Percentiles rank a stretch among this genome's conserved stretches.
These are phyloP conservation scores for Leptomonas pyrrhocoris DNA, from an alignment of 208 protist species.

Conservation along the genomic window DNA sequence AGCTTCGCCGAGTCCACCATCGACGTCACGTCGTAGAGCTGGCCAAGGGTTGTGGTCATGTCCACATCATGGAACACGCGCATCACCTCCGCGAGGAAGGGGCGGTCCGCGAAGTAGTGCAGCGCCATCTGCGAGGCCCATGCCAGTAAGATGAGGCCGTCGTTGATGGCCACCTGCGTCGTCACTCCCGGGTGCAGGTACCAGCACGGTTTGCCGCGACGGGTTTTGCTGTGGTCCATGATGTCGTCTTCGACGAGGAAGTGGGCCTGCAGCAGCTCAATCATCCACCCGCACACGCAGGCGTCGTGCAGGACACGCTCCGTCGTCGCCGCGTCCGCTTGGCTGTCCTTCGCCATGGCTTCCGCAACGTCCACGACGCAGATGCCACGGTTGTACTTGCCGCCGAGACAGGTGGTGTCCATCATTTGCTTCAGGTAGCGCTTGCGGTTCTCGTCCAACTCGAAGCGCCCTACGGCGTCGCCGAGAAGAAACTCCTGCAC, in stretches of 20 bases:
- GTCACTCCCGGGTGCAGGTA: conserved; percentile 92
- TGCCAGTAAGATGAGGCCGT: conserved; percentile 94
- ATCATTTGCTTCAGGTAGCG: conserved; percentile 85
- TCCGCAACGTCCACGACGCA: conserved; percentile 83
- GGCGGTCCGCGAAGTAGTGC: conserved; percentile 90
- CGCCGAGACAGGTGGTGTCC: conserved; percentile 83
- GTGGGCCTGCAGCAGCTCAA: conserved; percentile 95
- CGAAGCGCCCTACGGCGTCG: conserved; percentile 50
- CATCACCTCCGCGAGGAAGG: conserved; percentile 89
- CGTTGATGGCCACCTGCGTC: conserved; percentile 95
- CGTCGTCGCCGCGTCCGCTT: conserved; percentile 55
- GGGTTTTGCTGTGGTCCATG: conserved; percentile 96
- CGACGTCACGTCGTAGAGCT: conserved; percentile 95
- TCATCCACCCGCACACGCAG: conserved; percentile 94
- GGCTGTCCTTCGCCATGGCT: conserved; percentile 48
- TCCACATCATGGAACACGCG: conserved; percentile 92
- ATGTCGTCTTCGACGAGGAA: conserved; percentile 98
- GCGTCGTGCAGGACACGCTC: conserved; percentile 82
- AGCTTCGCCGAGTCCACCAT: conserved; percentile 92
- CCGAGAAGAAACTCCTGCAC: conserved; percentile 68
- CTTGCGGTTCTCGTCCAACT: conserved; percentile 77
- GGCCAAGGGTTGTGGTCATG: conserved; percentile 95
- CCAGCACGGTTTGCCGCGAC: conserved; percentile 96
- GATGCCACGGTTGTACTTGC: conserved; percentile 92
- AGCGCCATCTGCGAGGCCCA: conserved; percentile 91